phyloP scores from a whole-genome alignment of 2,329 filamentous ascomycete species.

The Knufia fluminis region DNA sequence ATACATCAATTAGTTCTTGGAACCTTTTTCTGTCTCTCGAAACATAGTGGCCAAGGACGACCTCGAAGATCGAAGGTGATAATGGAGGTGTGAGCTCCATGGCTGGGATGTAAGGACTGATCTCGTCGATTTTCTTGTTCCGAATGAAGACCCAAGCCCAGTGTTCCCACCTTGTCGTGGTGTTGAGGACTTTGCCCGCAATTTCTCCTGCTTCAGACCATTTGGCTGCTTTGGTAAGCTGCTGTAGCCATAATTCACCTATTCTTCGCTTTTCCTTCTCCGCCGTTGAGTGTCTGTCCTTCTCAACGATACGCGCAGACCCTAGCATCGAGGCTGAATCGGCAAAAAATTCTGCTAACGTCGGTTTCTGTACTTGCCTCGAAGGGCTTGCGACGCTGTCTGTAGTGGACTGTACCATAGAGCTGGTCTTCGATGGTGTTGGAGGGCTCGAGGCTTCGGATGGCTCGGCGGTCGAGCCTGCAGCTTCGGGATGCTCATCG shows the following conservation, averaged over 20 bases:
- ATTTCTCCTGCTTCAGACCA: slow-evolving; percentile 73
- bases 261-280: slow-evolving; percentile 85
- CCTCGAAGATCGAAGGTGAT: slow-evolving; percentile 74
- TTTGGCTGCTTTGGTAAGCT: slow-evolving; percentile 63
- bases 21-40: slow-evolving; percentile 66
- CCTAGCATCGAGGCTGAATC: slow-evolving; percentile 60
- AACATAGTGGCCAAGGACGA: slow-evolving; percentile 82
- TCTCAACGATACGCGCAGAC: slow-evolving; percentile 36
- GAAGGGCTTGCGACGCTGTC: slow-evolving; percentile 26
- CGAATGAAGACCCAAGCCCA: slow-evolving; percentile 92
- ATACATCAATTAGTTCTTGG: slow-evolving; percentile 67
- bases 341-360: slow-evolving; percentile 58
- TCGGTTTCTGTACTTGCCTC: slow-evolving; percentile 31
- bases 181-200: slow-evolving; percentile 72
- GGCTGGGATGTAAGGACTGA: slow-evolving; percentile 72
- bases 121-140: slow-evolving; percentile 78
- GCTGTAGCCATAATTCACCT: slow-evolving; percentile 86
- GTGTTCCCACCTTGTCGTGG: slow-evolving; percentile 78
- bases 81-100: slow-evolving; percentile 69
- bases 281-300: slow-evolving; percentile 48
- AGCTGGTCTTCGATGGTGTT: slow-evolving; percentile 30
- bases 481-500: slow-evolving; percentile 72
- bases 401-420: slow-evolving; percentile 17
- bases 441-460: slow-evolving; percentile 30
- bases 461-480: slow-evolving; percentile 32